These are phyloP conservation scores for Trichoderma oligosporum DNA, from an alignment of 2,329 filamentous ascomycete genomes.

Conservation along the genomic window DNA sequence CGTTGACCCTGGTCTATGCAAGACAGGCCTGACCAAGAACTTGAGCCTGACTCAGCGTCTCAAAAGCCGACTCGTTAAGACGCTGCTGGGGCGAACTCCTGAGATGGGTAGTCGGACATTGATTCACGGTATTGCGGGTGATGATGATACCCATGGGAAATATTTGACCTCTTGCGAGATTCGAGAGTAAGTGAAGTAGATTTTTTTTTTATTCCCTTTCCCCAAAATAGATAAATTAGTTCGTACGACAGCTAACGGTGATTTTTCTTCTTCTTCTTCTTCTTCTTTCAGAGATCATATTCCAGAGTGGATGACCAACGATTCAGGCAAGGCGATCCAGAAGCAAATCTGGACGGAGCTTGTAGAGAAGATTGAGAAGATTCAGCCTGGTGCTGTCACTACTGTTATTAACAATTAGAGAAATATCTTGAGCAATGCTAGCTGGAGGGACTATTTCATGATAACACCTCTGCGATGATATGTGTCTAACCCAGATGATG, in stretches of 20 bases:
- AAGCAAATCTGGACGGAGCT: conserved; percentile 15
- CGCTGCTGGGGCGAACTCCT: conserved; percentile 22
- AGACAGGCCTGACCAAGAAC: conserved; percentile 21
- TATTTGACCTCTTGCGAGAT: conserved; percentile 28
- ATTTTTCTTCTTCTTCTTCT: too few species aligned
- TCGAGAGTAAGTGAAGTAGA: conserved; percentile 27
- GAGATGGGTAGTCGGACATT: conserved; percentile 31
- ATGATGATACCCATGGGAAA: conserved; percentile 29
- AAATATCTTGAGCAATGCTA: too few species aligned
- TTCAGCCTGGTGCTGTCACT: conserved; percentile 6
- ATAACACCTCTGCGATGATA: too few species aligned
- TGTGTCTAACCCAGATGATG: too few species aligned
- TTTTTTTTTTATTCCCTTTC: neutral
- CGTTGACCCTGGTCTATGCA: conserved; percentile 31
- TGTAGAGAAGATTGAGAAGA: conserved; percentile 3
- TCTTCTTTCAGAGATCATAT: conserved; percentile 3
- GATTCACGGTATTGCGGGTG: conserved; percentile 26
- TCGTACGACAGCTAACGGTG: neutral
- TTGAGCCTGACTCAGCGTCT: neutral
- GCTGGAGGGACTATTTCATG: too few species aligned
- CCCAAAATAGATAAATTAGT: too few species aligned
- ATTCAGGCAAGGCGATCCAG: conserved; percentile 2
- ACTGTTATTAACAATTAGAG: neutral
- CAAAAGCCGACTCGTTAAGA: neutral
- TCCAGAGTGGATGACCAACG: conserved; percentile 12